Evolutionary conservation across 768 basidiomycete species (phyloP).

Genomic region (Phylloporus sp.): DNA sequence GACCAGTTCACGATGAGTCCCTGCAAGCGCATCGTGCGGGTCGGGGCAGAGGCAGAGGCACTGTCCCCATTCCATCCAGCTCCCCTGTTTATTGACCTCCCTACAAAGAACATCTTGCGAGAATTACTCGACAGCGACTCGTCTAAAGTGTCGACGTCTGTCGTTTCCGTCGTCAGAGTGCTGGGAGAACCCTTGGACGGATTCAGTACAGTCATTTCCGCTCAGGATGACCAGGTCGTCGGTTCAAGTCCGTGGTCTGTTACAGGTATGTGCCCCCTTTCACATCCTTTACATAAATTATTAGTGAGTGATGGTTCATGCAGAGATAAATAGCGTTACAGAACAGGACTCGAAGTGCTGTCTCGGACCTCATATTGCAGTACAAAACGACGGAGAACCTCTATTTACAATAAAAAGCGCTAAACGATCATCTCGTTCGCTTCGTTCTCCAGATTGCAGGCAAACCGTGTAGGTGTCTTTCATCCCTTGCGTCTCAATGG

Average conservation of each 20-base stretch:
- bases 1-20: conserved; percentile 50
- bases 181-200: conserved; percentile 30
- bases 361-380: conserved; percentile 32
- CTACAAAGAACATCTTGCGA: conserved; percentile 12
- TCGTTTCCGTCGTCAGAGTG: conserved; percentile 3
- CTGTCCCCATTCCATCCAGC: neutral
- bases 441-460: conserved; percentile 52
- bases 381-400: conserved; percentile 39
- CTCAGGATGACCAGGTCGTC: conserved; percentile 47
- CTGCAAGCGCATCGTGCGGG: conserved; percentile 60
- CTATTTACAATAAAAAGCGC: conserved; percentile 53
- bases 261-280: conserved; percentile 41
- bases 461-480: conserved; percentile 54
- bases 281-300: too few relatives aligned
- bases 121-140: conserved; percentile 17
- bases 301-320: neutral
- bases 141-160: conserved; percentile 11
- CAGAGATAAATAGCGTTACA: neutral
- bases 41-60: conserved; percentile 74
- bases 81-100: conserved; percentile 4
- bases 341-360: conserved; percentile 57
- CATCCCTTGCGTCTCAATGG: neutral
- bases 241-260: conserved; percentile 73
- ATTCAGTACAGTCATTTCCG: conserved; percentile 36
- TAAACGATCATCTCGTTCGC: conserved; percentile 68